Conservation (phyloP, 2,329 filamentous ascomycete genomes). For the Fusarium pseudocircinatum region DNA sequence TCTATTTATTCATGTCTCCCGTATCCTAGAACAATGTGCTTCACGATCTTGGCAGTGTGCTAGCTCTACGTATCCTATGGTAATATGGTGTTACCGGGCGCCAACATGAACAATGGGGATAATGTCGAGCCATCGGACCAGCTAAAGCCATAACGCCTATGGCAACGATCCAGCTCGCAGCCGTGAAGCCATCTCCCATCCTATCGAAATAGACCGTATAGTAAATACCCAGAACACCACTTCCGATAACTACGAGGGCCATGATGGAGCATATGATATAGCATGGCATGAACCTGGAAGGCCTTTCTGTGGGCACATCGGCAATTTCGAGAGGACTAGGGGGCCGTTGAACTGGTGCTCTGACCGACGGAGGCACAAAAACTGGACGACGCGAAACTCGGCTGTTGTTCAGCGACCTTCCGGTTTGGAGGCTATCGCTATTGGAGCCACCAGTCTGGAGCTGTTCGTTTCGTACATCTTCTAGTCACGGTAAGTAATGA, state of each 20-base stretch:
- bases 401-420: too few species aligned
- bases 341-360: too few species aligned
- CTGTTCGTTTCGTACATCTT: neutral
- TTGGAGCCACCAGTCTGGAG: rapidly evolving
- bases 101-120: neutral
- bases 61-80: neutral
- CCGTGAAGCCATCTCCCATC: neutral
- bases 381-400: too few species aligned
- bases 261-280: neutral
- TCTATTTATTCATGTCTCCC: rapidly evolving
- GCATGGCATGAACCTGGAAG: neutral
- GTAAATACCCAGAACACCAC: neutral
- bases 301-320: neutral
- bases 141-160: neutral
- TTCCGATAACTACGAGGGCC: neutral
- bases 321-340: rapidly evolving
- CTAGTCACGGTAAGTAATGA: neutral
- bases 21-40: neutral
- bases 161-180: neutral
- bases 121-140: neutral
- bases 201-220: neutral
- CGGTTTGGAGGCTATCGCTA: rapidly evolving
- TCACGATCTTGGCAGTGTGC: neutral
- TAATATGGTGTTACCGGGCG: neutral
- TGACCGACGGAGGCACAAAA: too few species aligned